Evolutionary conservation across 768 basidiomycete species (phyloP).

Genomic region (Leccinum pellstonianum): DNA sequence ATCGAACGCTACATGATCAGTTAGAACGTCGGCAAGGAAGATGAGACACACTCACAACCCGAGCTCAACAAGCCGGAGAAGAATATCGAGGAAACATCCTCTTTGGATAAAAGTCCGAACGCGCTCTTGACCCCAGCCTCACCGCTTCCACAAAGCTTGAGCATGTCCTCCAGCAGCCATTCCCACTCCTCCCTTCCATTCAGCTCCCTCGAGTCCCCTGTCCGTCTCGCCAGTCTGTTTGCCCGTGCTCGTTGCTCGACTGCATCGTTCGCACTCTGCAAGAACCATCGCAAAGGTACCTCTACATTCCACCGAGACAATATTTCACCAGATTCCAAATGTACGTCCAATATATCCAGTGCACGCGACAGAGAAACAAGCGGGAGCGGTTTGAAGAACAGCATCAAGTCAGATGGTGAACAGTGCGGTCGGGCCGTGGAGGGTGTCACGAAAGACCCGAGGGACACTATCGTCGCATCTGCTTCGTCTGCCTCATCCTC

Average conservation of each 20-base stretch:
- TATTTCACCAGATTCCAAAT: constrained; percentile 92
- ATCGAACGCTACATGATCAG: constrained; percentile 50
- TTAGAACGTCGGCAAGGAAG: constrained; percentile 6
- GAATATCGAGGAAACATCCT: constrained; percentile 81
- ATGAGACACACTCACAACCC: constrained; percentile 64
- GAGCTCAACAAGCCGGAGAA: constrained; percentile 82
- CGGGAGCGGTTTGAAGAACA: constrained; percentile 82
- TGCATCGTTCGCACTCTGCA: constrained; percentile 67
- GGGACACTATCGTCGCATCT: constrained; percentile 78
- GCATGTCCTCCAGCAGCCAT: constrained; percentile 87
- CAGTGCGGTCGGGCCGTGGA: constrained; percentile 56
- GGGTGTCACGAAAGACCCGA: constrained; percentile 77
- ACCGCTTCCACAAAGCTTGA: constrained; percentile 66
- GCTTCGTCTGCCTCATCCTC: constrained; percentile 70
- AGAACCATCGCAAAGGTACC: constrained; percentile 85
- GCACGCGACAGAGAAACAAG: constrained; percentile 72
- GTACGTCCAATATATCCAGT: constrained; percentile 90
- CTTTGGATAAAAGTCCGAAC: constrained; percentile 68
- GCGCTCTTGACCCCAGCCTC: constrained; percentile 69
- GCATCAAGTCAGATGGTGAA: constrained; percentile 66
- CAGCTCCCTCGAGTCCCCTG: constrained; percentile 55
- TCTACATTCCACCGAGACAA: constrained; percentile 84
- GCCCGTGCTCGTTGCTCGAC: constrained; percentile 82
- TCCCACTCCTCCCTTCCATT: constrained; percentile 77
- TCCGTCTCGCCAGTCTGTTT: constrained; percentile 76